A percentile compares a stretch with the other conserved stretches of the same genome.
phyloP scores from a whole-genome alignment of 768 basidiomycete species.

The Macrocybe gigantea region DNA sequence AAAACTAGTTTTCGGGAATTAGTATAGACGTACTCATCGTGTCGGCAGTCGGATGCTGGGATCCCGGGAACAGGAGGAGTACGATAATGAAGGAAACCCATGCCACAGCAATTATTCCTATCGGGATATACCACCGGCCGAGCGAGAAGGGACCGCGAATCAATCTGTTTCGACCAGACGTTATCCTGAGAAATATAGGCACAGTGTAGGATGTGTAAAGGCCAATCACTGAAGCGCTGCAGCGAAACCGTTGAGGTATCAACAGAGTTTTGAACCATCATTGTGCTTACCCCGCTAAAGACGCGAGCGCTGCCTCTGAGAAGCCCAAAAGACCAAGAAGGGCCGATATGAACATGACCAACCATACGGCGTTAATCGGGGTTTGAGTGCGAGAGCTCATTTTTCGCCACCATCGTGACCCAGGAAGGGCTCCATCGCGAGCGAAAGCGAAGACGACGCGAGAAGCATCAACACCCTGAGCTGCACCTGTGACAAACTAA shows the following conservation, averaged over 20 bases:
- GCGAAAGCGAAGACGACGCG: constrained; percentile 75
- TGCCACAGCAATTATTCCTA: constrained; percentile 54
- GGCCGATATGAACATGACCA: constrained; percentile 52
- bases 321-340: constrained; percentile 64
- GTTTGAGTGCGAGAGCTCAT: constrained; percentile 57
- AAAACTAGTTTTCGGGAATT: too few relatives aligned
- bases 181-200: constrained; percentile 68
- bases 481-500: constrained; percentile 68
- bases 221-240: constrained; percentile 64
- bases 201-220: constrained; percentile 62
- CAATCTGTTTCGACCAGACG: constrained; percentile 55
- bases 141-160: constrained; percentile 56
- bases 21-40: too few relatives aligned
- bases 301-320: constrained; percentile 54
- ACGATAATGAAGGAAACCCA: constrained; percentile 64
- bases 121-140: constrained; percentile 53
- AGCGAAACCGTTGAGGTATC: background rate
- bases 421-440: constrained; percentile 67
- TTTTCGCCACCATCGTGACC: constrained; percentile 64
- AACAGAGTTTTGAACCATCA: background rate
- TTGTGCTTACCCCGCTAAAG: constrained; percentile 55
- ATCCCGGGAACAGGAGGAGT: constrained; percentile 42
- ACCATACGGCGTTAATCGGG: constrained; percentile 73
- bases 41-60: too few relatives aligned
- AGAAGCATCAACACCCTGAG: constrained; percentile 70